Percentiles rank a stretch among this genome's conserved stretches.
phyloP scores from a whole-genome alignment of 1,284 basidiomycete species.

The Anthracocystis walkeri region DNA sequence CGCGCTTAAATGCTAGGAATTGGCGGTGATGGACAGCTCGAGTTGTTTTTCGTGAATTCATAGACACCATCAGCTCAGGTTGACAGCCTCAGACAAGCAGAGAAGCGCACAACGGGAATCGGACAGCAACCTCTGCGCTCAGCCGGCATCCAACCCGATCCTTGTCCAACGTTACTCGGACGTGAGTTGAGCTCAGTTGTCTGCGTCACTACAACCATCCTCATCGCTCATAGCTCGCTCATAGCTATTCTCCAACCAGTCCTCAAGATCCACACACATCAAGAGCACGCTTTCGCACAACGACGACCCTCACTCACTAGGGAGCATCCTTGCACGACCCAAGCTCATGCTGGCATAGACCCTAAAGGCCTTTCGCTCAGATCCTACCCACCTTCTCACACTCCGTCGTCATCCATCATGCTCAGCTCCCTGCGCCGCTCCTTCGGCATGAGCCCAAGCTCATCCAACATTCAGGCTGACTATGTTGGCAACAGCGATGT shows the following conservation, averaged over 20 bases:
- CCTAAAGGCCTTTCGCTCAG: not conserved
- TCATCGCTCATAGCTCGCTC: not conserved
- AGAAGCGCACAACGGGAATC: constrained; percentile 10
- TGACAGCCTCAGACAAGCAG: not conserved
- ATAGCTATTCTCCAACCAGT: not conserved
- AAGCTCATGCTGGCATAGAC: not conserved
- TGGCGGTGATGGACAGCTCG: constrained; percentile 15
- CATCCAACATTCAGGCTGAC: constrained; percentile 26
- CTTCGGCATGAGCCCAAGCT: constrained; percentile 51
- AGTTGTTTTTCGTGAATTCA: constrained; percentile 9
- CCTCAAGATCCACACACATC: not conserved
- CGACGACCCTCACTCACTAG: not conserved
- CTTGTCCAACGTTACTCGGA: not conserved
- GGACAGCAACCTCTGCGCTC: constrained; percentile 9
- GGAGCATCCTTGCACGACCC: not conserved
- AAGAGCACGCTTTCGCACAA: not conserved
- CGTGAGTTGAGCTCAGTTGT: not conserved
- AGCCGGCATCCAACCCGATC: not conserved
- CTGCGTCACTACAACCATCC: constrained; percentile 5
- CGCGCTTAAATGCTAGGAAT: constrained; percentile 16
- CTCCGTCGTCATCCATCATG: constrained; percentile 16
- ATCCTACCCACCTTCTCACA: not conserved
- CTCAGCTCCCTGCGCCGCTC: constrained; percentile 44
- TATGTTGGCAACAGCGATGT: constrained; percentile 7
- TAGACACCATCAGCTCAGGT: no score